These are phyloP conservation scores for Podospora didyma DNA, from an alignment of 495 filamentous ascomycete genomes.

Conservation along the genomic window DNA sequence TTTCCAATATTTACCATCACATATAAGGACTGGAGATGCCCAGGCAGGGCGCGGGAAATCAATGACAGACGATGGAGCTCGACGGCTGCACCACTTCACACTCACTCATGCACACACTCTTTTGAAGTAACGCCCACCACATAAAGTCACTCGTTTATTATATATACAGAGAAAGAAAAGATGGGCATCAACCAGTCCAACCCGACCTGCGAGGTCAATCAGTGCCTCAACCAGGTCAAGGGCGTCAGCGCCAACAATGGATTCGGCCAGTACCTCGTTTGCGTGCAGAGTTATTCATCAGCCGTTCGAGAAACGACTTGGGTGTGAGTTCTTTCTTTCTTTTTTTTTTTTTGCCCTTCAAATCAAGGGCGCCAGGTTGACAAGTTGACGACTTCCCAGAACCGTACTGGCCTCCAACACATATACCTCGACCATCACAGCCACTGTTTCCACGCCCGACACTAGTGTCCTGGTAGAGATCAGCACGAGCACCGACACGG, in stretches of 20 bases:
- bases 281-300: conserved; percentile 1
- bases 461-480: conserved; percentile 1
- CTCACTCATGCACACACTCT: no score
- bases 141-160: no score
- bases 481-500: background rate
- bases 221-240: conserved; percentile 1
- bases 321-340: background rate
- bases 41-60: no score
- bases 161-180: no score
- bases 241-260: background rate
- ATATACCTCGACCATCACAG: background rate
- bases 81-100: no score
- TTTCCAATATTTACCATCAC: no score
- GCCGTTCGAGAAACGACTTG: background rate
- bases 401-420: background rate
- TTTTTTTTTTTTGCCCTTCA: background rate
- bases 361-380: background rate
- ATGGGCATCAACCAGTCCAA: conserved; percentile 4
- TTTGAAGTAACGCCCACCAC: no score
- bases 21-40: no score
- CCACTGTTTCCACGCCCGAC: background rate
- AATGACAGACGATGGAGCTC: no score
- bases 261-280: background rate
- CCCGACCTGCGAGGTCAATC: background rate
- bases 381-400: background rate